Percentiles rank a stretch among this genome's conserved stretches.
Evolutionary conservation across 495 filamentous ascomycete genomes (phyloP).

Genomic region (Sphaerosporella brunnea): DNA sequence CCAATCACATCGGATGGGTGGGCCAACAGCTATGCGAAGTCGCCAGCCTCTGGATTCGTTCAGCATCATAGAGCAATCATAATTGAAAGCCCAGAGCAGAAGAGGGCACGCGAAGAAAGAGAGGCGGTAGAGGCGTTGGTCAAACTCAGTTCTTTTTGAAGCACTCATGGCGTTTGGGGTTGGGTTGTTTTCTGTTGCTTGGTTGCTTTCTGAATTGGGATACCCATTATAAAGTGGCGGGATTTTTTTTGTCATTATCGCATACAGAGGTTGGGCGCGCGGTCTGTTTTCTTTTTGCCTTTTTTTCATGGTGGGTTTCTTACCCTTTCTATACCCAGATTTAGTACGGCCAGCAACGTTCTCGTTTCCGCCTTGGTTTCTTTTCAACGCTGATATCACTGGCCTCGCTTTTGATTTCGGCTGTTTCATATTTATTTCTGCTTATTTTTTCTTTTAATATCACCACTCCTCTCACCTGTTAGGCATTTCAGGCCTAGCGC

Average conservation of each 20-base stretch:
- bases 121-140: slow-evolving; percentile 27
- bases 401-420: not conserved
- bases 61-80: slow-evolving; percentile 10
- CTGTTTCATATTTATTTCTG: not conserved
- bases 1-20: slow-evolving; percentile 24
- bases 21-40: slow-evolving; percentile 11
- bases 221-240: not conserved
- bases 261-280: slow-evolving; percentile 5
- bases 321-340: not conserved
- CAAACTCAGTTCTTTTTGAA: slow-evolving; percentile 25
- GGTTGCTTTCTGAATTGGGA: not conserved
- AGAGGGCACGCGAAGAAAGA: slow-evolving; percentile 21
- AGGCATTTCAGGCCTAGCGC: not conserved
- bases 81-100: slow-evolving; percentile 11
- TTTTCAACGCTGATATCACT: not conserved
- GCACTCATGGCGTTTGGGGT: slow-evolving; percentile 14
- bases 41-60: slow-evolving; percentile 15
- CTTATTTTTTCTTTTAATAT: slow-evolving; percentile 4
- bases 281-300: slow-evolving; percentile 1
- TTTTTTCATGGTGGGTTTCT: no score
- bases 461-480: slow-evolving; percentile 3
- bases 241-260: not conserved
- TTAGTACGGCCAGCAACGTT: not conserved
- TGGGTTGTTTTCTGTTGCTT: slow-evolving; percentile 3
- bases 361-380: not conserved